Evolutionary conservation across 2,329 filamentous ascomycete species (phyloP).

Genomic region (Alternaria sp.): DNA sequence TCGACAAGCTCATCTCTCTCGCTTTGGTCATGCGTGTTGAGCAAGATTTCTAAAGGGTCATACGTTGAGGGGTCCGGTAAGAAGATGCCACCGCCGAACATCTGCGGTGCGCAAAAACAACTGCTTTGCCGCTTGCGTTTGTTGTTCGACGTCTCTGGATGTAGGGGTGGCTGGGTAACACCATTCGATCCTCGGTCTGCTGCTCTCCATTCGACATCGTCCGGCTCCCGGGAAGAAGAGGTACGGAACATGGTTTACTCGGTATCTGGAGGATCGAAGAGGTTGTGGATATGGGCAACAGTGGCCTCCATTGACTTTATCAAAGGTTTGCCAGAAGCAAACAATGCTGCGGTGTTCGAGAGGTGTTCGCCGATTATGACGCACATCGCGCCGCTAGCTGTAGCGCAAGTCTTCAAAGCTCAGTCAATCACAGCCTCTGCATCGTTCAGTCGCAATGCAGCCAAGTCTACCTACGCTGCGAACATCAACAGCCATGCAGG

Average conservation of each 20-base stretch:
- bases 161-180: neutral
- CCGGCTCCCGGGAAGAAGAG: neutral
- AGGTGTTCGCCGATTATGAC: neutral
- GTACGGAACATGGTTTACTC: neutral
- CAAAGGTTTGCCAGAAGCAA: neutral
- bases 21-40: constrained; percentile 41
- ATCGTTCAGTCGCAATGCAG: neutral
- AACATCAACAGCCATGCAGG: neutral
- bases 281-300: too few species aligned
- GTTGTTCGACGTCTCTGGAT: neutral
- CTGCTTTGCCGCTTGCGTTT: constrained; percentile 8
- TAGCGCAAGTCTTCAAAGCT: neutral
- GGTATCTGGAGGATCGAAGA: too few species aligned
- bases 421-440: too few species aligned
- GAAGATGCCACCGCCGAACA: constrained; percentile 43
- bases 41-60: constrained; percentile 45
- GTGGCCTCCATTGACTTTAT: neutral
- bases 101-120: constrained; percentile 17
- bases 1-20: constrained; percentile 46
- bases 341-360: neutral
- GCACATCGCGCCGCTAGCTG: neutral
- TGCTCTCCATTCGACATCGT: neutral
- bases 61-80: constrained; percentile 41
- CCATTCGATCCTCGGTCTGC: neutral
- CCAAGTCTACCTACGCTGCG: neutral